These are phyloP conservation scores for Pharnaceum exiguum DNA, from an alignment of 148 eudicot species.

Conservation along the genomic window DNA sequence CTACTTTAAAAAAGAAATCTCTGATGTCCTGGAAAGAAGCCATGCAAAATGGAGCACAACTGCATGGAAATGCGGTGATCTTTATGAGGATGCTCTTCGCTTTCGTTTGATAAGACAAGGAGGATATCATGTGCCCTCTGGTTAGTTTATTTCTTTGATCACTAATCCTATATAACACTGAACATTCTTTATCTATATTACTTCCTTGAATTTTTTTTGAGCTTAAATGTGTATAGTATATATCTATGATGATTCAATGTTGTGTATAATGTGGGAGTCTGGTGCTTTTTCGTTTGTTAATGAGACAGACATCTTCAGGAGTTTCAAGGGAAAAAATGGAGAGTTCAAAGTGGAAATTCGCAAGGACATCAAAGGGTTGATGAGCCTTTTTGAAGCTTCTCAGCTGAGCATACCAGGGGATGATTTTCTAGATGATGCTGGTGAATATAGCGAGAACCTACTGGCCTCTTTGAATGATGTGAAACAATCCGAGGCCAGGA, in stretches of 20 bases:
- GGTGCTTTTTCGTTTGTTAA: too few relatives aligned
- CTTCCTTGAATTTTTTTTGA: too few relatives aligned
- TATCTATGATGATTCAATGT: too few relatives aligned
- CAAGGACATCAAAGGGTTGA: constrained; percentile 38
- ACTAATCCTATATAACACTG: not conserved
- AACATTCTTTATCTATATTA: too few relatives aligned
- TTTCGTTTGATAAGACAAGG: constrained; percentile 50
- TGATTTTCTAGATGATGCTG: constrained; percentile 46
- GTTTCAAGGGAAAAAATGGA: constrained; percentile 38
- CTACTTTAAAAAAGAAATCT: constrained; percentile 40
- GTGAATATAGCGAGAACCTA: constrained; percentile 29
- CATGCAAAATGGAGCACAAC: not conserved
- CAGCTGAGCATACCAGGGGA: constrained; percentile 51
- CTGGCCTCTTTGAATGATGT: constrained; percentile 1
- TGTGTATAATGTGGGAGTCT: too few relatives aligned
- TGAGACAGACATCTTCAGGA: constrained; percentile 35
- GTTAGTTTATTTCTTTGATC: constrained; percentile 25
- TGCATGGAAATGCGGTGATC: not conserved
- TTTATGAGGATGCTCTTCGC: constrained; percentile 35
- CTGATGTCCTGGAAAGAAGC: constrained; percentile 4
- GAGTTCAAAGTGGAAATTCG: constrained; percentile 27
- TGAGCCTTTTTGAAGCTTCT: constrained; percentile 63
- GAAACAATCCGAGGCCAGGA: constrained; percentile 10
- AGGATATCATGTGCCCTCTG: constrained; percentile 38
- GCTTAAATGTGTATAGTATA: too few relatives aligned